Evolutionary conservation across 108 stramenopile species (phyloP).

Genomic region (Seminavis robusta): DNA sequence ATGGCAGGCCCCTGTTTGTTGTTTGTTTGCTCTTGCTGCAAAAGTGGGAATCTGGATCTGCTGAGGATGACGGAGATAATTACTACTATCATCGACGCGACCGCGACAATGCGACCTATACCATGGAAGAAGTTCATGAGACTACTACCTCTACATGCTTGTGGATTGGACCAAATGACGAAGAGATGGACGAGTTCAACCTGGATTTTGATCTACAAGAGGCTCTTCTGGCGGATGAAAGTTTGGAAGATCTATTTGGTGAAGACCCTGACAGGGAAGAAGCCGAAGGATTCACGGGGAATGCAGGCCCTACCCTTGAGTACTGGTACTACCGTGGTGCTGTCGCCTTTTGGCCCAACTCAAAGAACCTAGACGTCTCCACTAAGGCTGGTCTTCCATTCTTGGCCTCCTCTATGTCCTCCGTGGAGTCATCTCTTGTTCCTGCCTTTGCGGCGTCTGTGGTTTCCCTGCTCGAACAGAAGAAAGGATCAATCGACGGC

Average conservation of each 20-base stretch:
- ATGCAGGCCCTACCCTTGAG: constrained; percentile 10
- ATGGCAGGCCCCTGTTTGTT: neutral
- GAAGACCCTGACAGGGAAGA: constrained; percentile 2
- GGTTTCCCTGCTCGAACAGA: neutral
- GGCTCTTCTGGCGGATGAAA: neutral
- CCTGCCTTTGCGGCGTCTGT: neutral
- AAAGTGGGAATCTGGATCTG: too few species aligned
- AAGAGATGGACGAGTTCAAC: neutral
- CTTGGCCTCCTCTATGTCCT: neutral
- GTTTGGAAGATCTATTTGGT: neutral
- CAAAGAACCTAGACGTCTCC: neutral
- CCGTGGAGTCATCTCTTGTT: neutral
- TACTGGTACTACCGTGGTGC: constrained; percentile 2
- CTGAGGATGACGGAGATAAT: neutral
- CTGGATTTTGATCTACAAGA: constrained; percentile 1
- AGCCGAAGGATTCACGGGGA: constrained; percentile 6
- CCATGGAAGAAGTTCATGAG: constrained; percentile 5
- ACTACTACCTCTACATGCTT: neutral
- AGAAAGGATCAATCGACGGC: too few species aligned
- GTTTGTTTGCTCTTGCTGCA: neutral
- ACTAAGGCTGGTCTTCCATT: neutral
- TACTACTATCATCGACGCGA: neutral
- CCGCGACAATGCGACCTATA: neutral
- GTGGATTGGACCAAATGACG: constrained; percentile 11
- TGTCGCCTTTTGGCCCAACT: constrained; percentile 7